Base-by-base conservation (phyloP, 768 basidiomycete genomes). In the Psilocybe azurescens region DNA sequence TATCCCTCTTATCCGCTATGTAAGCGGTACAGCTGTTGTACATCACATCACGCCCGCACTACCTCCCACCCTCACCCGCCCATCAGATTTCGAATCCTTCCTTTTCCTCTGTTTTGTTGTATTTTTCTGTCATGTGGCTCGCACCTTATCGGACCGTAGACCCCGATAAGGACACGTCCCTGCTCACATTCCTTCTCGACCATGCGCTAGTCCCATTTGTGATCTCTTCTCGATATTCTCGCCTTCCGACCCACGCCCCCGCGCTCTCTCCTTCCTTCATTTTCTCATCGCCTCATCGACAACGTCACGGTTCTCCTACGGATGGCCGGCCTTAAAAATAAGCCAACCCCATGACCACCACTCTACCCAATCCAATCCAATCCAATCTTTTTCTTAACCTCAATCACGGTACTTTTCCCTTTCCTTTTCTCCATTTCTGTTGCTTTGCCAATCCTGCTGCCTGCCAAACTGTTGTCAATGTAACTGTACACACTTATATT, bases 381-480 rank as follows among this genome's bases (percentile, higher is more conserved):
- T 14, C 24, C 24, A 24, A 44, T 44, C n/a, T 44, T 44, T 44
- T 44, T n/a, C 41, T 41, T 49, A 6, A 29, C 33, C 38, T 29
- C 59, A 38, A 20, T 13, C 41, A 60, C 29, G 20, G 20, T 51
- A 51, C 49, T 18, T 24, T 32, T 51, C 49, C 24, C 28, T 9
- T 20, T 56, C 38, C 48, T 38, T 46, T 18, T 16, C 63, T 47
- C 18, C n/a, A 16, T 41, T 38, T 46, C 38, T 48, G 28, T 53
- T 51, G 41, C 60, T 53, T 61, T 58, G 59, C 28, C 48, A 49
- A 58, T 55, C 60, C 58, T 52, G 28, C 39, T 39, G 53, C 41
- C 61, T 57, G 53, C 53, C 24, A 46, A 38, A 47, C 38, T 61
- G 61, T 65, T 59, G 59, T 57, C 56, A 24, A 63, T 67, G 64